phyloP scores from a whole-genome alignment of 2,329 filamentous ascomycete species.

The Diaporthe citriasiana region DNA sequence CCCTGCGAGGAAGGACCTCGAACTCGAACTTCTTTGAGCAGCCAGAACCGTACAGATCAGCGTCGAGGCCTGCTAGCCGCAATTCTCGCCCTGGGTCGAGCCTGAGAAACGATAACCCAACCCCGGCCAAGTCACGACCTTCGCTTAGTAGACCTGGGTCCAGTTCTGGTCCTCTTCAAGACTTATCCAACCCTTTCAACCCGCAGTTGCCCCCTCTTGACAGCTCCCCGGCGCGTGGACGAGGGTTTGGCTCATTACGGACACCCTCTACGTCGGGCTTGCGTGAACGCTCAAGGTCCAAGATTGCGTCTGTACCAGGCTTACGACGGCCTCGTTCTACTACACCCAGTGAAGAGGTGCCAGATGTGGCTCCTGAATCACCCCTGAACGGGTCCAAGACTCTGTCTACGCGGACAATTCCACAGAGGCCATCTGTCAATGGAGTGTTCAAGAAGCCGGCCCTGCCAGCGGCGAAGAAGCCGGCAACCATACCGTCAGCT shows the following conservation, averaged over 20 bases:
- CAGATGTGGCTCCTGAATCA: constrained; percentile 46
- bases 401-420: constrained; percentile 59
- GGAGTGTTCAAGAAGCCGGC: constrained; percentile 70
- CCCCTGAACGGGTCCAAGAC: constrained; percentile 63
- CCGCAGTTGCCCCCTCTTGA: constrained; percentile 59
- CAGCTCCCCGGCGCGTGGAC: constrained; percentile 58
- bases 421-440: constrained; percentile 66
- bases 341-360: constrained; percentile 59
- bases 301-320: constrained; percentile 53
- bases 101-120: constrained; percentile 73
- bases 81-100: constrained; percentile 68
- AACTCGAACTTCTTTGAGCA: constrained; percentile 82
- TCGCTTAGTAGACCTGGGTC: constrained; percentile 67
- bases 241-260: constrained; percentile 53
- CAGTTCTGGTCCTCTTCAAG: constrained; percentile 63
- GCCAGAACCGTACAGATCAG: constrained; percentile 70
- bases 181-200: constrained; percentile 60
- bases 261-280: constrained; percentile 51
- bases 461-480: constrained; percentile 55
- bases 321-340: constrained; percentile 49
- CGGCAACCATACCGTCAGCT: constrained; percentile 47
- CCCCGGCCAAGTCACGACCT: constrained; percentile 62
- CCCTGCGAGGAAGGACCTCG: constrained; percentile 74
- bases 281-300: constrained; percentile 47
- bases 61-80: constrained; percentile 61